Evolutionary conservation across 129 eudicot species (phyloP).

Genomic region (Heracleum sosnowskyi): DNA sequence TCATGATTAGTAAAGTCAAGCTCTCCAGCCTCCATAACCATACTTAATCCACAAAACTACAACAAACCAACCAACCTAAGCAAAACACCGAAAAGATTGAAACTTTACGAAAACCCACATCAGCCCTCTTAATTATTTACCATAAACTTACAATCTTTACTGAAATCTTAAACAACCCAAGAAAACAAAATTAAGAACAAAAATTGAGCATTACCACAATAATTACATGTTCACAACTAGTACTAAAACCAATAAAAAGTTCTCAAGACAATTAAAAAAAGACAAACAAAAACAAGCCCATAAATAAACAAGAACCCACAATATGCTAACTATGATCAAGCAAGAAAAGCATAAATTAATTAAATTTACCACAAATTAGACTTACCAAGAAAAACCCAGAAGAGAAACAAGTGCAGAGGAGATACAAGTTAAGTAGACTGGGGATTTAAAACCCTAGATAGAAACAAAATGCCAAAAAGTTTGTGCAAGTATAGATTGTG

Average conservation of each 20-base stretch:
- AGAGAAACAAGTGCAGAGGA: neutral
- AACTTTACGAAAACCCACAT: neutral
- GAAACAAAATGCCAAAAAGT: neutral
- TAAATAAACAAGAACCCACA: neutral
- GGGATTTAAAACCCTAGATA: slow-evolving; percentile 4
- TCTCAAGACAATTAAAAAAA: too few relatives aligned
- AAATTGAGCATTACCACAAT: too few relatives aligned
- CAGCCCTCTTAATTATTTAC: neutral
- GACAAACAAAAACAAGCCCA: neutral
- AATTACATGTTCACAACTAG: too few relatives aligned
- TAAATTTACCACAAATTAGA: neutral
- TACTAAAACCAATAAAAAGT: too few relatives aligned
- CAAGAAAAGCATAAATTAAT: neutral
- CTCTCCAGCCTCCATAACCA: slow-evolving; percentile 72
- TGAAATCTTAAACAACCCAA: neutral
- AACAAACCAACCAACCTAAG: neutral
- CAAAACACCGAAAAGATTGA: neutral
- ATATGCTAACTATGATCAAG: neutral
- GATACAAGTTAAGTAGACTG: neutral
- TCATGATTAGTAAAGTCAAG: slow-evolving; percentile 69
- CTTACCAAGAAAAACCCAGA: neutral
- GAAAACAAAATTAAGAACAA: too few relatives aligned
- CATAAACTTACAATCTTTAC: neutral
- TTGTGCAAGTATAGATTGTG: neutral
- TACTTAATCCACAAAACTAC: neutral